Percentiles rank a stretch among this genome's conserved stretches.
phyloP scores from a whole-genome alignment of 2,329 filamentous ascomycete genomes.

The Alternaria sp. region DNA sequence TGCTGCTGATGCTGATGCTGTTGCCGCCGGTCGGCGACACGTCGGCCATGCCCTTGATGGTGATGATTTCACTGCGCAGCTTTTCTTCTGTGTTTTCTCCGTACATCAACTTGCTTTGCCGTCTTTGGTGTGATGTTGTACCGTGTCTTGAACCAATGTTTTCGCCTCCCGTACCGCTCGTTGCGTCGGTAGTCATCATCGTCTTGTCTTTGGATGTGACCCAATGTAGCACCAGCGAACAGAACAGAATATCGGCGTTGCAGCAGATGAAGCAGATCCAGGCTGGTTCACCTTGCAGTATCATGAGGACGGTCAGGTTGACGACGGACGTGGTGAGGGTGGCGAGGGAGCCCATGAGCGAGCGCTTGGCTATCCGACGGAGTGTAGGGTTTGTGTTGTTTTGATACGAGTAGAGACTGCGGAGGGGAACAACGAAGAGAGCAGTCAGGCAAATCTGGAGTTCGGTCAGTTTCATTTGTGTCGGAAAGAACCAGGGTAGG shows the following conservation, averaged over 20 bases:
- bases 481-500: not conserved
- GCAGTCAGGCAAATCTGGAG: slow-evolving; percentile 63
- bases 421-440: slow-evolving; percentile 67
- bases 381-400: slow-evolving; percentile 55
- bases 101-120: not conserved
- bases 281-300: slow-evolving; percentile 65
- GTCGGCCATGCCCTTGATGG: not conserved
- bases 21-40: not conserved
- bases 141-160: not conserved
- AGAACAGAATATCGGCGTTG: not conserved
- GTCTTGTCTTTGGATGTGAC: slow-evolving; percentile 49
- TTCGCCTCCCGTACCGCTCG: not conserved
- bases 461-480: not conserved
- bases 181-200: not conserved
- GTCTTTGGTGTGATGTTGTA: not conserved
- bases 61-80: not conserved
- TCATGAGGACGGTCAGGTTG: slow-evolving; percentile 65
- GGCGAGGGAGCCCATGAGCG: slow-evolving; percentile 64
- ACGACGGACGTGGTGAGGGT: slow-evolving; percentile 65
- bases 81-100: not conserved
- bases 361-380: slow-evolving; percentile 62
- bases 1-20: not conserved
- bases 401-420: slow-evolving; percentile 63
- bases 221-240: slow-evolving; percentile 67
- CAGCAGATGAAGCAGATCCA: slow-evolving; percentile 69